Percentiles rank a stretch among this genome's conserved stretches.
Conservation (phyloP, 106 monocot species). For the Dioscorea dumetorum region DNA sequence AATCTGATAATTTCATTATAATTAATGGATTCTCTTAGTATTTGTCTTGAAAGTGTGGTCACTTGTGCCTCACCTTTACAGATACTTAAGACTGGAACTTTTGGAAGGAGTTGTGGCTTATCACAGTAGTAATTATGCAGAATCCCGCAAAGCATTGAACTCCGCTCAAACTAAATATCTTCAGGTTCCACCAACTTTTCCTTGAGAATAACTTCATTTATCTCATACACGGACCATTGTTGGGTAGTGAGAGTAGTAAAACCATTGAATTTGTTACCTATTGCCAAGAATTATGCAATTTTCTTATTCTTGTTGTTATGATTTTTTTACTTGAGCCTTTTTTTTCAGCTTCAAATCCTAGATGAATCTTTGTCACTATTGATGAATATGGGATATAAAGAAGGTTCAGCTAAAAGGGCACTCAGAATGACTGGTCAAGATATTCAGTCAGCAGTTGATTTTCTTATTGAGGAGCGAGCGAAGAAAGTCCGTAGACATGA, state of each 20-base stretch:
- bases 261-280: no score
- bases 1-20: neutral
- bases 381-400: constrained; percentile 87
- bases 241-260: no score
- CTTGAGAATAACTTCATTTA: no score
- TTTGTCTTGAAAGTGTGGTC: neutral
- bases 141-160: constrained; percentile 51
- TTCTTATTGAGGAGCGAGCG: constrained; percentile 71
- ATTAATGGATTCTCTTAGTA: neutral
- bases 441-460: constrained; percentile 69
- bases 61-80: constrained; percentile 12
- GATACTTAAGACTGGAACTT: constrained; percentile 85
- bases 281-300: no score
- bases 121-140: constrained; percentile 57
- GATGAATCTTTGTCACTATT: constrained; percentile 82
- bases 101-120: constrained; percentile 95
- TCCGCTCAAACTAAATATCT: constrained; percentile 73
- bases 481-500: constrained; percentile 43
- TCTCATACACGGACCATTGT: no score
- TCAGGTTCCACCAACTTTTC: constrained; percentile 35
- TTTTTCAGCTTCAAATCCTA: constrained; percentile 75
- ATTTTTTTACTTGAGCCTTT: neutral
- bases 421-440: constrained; percentile 81
- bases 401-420: constrained; percentile 68
- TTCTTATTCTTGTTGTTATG: no score